Evolutionary conservation across 2,329 filamentous ascomycete species (phyloP).

Genomic region (Xylariaceae sp.): DNA sequence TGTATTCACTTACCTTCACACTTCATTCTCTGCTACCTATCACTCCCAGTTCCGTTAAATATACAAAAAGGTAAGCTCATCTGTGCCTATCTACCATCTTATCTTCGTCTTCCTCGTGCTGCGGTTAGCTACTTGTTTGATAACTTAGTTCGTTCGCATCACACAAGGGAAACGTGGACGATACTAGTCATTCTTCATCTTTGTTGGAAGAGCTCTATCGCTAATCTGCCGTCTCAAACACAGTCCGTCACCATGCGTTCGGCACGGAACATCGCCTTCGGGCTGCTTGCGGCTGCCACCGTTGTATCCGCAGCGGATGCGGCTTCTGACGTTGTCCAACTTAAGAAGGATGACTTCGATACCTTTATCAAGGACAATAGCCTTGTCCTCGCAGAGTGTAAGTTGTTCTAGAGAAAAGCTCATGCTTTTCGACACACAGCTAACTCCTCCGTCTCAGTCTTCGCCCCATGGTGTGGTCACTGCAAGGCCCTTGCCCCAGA

Average conservation of each 20-base stretch:
- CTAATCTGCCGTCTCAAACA: slow-evolving; percentile 10
- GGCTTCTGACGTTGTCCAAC: slow-evolving; percentile 80
- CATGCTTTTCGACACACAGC: neutral
- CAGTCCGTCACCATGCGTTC: slow-evolving; percentile 39
- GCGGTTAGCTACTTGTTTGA: neutral
- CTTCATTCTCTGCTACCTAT: slow-evolving; percentile 4
- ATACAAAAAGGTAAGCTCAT: slow-evolving; percentile 13
- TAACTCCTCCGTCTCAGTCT: slow-evolving; percentile 67
- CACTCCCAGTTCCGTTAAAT: slow-evolving; percentile 18
- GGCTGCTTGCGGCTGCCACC: slow-evolving; percentile 62
- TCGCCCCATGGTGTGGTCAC: slow-evolving; percentile 95
- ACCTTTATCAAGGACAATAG: slow-evolving; percentile 85
- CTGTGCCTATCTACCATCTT: neutral
- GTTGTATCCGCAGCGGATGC: slow-evolving; percentile 66
- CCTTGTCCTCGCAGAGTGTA: slow-evolving; percentile 93
- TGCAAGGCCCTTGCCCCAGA: slow-evolving; percentile 97
- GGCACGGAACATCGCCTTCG: slow-evolving; percentile 51
- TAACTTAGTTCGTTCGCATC: slow-evolving; percentile 1
- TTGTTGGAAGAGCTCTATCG: neutral
- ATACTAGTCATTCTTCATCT: neutral
- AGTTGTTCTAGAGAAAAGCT: slow-evolving; percentile 44
- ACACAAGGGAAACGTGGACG: slow-evolving; percentile 1
- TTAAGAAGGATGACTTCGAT: slow-evolving; percentile 87
- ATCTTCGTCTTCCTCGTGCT: neutral
- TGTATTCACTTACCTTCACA: slow-evolving; percentile 7